Conservation (phyloP, 805 yeast species). For the Lachancea waltii region DNA sequence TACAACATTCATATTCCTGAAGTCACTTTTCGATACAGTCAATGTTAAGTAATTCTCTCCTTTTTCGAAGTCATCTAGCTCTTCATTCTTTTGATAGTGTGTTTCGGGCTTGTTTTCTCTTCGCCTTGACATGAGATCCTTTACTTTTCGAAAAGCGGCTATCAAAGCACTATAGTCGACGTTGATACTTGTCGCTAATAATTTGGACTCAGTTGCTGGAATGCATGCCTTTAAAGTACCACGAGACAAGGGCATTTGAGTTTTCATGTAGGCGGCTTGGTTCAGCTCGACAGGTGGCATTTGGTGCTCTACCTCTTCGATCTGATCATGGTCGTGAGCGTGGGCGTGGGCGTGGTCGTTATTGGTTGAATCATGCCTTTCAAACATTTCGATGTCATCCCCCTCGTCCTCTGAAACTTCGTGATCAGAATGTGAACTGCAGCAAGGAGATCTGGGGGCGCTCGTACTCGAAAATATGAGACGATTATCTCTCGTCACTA, state of each 20-base stretch:
- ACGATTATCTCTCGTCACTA: constrained; percentile 2
- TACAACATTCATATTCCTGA: constrained; percentile 63
- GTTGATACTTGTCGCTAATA: too few relatives aligned
- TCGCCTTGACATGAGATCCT: neutral
- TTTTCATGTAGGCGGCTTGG: neutral
- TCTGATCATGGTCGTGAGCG: neutral
- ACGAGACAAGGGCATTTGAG: neutral
- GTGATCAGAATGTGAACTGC: constrained; percentile 3
- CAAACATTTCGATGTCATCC: constrained; percentile 12
- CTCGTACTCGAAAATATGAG: constrained; percentile 1
- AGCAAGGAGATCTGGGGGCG: neutral
- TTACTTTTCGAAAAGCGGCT: constrained; percentile 12
- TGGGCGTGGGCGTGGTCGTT: constrained; percentile 6
- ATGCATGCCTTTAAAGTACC: neutral
- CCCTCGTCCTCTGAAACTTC: constrained; percentile 3
- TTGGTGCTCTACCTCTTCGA: constrained; percentile 1
- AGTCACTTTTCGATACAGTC: constrained; percentile 65
- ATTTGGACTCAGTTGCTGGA: too few relatives aligned
- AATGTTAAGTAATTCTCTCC: constrained; percentile 56
- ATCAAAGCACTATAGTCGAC: constrained; percentile 13
- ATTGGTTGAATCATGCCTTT: constrained; percentile 14
- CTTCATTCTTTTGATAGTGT: constrained; percentile 29
- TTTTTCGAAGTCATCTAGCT: constrained; percentile 40
- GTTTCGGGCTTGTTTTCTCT: constrained; percentile 3
- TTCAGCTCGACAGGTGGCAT: neutral